Evolutionary conservation across 2,329 filamentous ascomycete genomes (phyloP), one percentile per base, ranked within the genome.

Genomic region (Sporothrix protearum): DNA sequence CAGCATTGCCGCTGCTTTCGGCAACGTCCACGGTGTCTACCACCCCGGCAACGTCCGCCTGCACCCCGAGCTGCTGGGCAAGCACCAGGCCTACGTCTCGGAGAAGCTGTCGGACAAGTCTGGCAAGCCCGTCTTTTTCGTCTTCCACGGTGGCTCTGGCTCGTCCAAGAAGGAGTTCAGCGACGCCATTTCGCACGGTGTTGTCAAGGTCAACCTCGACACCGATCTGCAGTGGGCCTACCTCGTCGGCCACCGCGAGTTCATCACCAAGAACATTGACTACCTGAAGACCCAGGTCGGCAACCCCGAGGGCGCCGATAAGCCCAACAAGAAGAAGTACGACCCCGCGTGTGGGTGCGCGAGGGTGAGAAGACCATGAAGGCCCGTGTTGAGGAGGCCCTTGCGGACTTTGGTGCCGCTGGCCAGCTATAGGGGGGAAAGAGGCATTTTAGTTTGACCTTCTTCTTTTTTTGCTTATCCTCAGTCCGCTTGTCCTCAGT

Each of bases 181-280:
- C 75, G 89, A 93, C 78, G 95, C 94, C 80, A 97, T 97, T 83
- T 85, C 85, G 80, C 92, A 95, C 83, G 96, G 96, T 87, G 95
- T 99, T 77, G 91, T 97, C 86, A 99, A 99, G 91, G 96, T 99
- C 85, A 99, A 99, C 87, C 87, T 99, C 78, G 96, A 99, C 85
- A 99, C 96, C 68, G 96, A 99, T 81, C 88, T 98, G 84, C 95
- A 98, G 87, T 97, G 90, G 83, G 94, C 95, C 73, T 99, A 98
- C 88, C 88, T 96, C 76, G 85, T 85, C 74, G 96, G 96, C 84
- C 92, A 98, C 85, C 92, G 96, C 75, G 95, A 99, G 85, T 99
- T 94, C 87, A 87, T 98, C 81, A 83, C 93, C 79, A 92, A 89
- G 82, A 97, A 97, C 89, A 94, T 97, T 85, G 95, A 97, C 78